A percentile compares a stretch with the other conserved stretches of the same genome.
phyloP scores from a whole-genome alignment of 1,284 basidiomycete species.

The Rhodotorula sp. region DNA sequence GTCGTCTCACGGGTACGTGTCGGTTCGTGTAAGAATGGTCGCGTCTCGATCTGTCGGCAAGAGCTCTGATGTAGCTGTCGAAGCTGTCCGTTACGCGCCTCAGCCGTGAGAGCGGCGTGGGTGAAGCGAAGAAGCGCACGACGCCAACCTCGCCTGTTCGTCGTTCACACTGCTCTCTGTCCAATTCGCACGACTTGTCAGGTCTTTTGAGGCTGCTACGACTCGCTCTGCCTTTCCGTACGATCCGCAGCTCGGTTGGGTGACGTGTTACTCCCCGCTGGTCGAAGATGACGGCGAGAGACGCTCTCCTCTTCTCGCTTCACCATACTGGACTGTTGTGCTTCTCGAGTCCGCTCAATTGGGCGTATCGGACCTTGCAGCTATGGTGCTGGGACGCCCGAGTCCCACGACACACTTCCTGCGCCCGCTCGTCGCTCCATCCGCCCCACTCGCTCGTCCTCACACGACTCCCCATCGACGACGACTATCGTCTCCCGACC shows the following conservation, averaged over 20 bases:
- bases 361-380: too few relatives aligned
- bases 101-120: not conserved
- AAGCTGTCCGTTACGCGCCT: too few relatives aligned
- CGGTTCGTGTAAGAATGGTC: too few relatives aligned
- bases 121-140: not conserved
- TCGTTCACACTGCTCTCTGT: too few relatives aligned
- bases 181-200: too few relatives aligned
- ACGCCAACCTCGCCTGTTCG: not conserved
- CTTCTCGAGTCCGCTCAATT: not conserved
- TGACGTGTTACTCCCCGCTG: not conserved
- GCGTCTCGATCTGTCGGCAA: too few relatives aligned
- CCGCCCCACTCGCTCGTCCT: not conserved
- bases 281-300: too few relatives aligned
- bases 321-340: not conserved
- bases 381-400: not conserved
- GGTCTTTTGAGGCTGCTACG: not conserved
- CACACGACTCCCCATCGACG: too few relatives aligned
- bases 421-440: not conserved
- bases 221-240: not conserved
- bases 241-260: not conserved
- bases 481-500: too few relatives aligned
- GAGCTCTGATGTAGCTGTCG: too few relatives aligned
- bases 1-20: too few relatives aligned
- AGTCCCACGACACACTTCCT: not conserved
- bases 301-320: not conserved